Conservation (phyloP, 2,329 filamentous ascomycete species). For the Byssochlamys sp. region DNA sequence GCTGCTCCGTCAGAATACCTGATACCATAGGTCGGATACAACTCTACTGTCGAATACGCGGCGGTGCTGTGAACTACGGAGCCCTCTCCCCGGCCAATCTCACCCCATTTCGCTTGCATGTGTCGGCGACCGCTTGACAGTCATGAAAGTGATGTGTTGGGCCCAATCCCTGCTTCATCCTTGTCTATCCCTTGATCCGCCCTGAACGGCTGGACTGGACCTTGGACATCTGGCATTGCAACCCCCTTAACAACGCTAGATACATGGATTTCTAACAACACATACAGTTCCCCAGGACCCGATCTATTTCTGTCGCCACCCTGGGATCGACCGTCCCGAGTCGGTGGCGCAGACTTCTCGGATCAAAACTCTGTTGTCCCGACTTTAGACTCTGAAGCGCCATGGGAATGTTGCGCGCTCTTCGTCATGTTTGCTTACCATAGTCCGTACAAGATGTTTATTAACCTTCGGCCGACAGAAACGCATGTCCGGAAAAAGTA, state of each 20-base stretch:
- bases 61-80: not conserved
- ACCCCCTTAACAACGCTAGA: slow-evolving; percentile 1
- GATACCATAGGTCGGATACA: not conserved
- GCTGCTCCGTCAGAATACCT: not conserved
- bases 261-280: not conserved
- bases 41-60: not conserved
- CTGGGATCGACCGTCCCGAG: not conserved
- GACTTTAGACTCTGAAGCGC: not conserved
- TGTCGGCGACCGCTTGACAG: not conserved
- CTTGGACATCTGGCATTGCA: not conserved
- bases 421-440: not conserved
- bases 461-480: not conserved
- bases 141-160: not conserved
- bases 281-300: not conserved
- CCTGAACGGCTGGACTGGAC: not conserved
- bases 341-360: not conserved
- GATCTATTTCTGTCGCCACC: slow-evolving; percentile 5
- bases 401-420: not conserved
- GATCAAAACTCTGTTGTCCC: not conserved
- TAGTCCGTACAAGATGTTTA: not conserved
- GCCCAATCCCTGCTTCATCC: not conserved
- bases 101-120: not conserved
- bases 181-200: not conserved
- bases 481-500: not conserved
- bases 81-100: not conserved